Evolutionary conservation across 192 early-diverging fungal genomes (phyloP).

Genomic region (Backusella morwellensis): DNA sequence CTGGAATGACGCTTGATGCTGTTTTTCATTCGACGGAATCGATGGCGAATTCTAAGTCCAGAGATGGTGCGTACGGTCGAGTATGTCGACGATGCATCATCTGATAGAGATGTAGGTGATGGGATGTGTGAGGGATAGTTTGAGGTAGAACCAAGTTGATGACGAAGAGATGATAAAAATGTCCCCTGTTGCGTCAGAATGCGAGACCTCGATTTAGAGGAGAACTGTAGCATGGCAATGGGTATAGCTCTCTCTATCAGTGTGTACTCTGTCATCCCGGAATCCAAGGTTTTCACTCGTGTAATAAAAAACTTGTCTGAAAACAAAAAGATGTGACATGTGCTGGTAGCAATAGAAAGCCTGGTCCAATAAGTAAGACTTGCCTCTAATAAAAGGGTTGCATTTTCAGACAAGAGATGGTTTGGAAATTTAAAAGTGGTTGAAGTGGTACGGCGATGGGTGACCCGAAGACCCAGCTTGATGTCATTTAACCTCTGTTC

Average conservation of each 20-base stretch:
- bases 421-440: neutral
- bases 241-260: constrained; percentile 13
- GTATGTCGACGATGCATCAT: neutral
- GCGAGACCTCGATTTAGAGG: neutral
- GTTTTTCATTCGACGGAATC: neutral
- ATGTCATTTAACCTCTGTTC: constrained; percentile 4
- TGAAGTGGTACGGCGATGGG: neutral
- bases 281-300: neutral
- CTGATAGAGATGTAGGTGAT: neutral
- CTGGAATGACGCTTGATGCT: neutral
- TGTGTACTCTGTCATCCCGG: neutral
- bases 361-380: neutral
- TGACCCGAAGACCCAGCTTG: neutral
- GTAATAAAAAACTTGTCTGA: constrained; percentile 6
- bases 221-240: constrained; percentile 3
- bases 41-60: neutral
- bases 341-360: neutral
- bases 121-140: neutral
- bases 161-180: neutral
- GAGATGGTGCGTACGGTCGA: neutral
- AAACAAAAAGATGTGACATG: constrained; percentile 17
- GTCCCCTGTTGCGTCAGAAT: neutral
- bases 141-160: neutral
- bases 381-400: neutral
- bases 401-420: neutral